Percentiles rank a stretch among this genome's conserved stretches.
Conservation (phyloP, 140 eudicot genomes). For the Stevia rebaudiana region DNA sequence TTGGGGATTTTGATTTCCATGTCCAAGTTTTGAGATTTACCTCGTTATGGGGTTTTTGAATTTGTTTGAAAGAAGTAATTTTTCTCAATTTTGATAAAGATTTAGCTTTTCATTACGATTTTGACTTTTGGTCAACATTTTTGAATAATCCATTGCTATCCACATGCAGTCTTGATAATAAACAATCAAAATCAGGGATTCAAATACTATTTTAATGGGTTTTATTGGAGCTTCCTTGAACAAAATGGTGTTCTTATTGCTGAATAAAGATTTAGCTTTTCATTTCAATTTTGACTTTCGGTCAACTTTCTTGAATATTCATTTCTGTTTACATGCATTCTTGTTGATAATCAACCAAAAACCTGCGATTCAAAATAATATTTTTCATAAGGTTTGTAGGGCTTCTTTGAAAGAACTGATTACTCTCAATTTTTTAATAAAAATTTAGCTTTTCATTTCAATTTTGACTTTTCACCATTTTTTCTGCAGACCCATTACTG, state of each 20-base stretch:
- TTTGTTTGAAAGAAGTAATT: slow-evolving; percentile 8
- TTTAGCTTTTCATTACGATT: slow-evolving; percentile 11
- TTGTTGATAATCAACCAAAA: neutral
- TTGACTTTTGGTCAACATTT: slow-evolving; percentile 13
- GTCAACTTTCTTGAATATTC: slow-evolving; percentile 9
- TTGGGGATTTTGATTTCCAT: slow-evolving; percentile 14
- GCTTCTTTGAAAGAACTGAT: slow-evolving; percentile 3
- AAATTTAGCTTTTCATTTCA: slow-evolving; percentile 5
- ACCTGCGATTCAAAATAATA: neutral
- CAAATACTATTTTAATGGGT: neutral
- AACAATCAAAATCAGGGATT: neutral
- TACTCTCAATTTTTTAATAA: neutral
- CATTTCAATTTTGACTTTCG: slow-evolving; percentile 1
- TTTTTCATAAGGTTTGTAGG: neutral
- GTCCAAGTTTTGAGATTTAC: neutral
- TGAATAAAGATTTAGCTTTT: slow-evolving; percentile 19
- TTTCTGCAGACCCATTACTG: neutral
- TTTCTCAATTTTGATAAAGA: slow-evolving; percentile 7
- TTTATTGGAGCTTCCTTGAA: neutral
- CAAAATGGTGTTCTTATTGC: too few species aligned
- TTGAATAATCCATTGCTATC: neutral
- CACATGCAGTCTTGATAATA: slow-evolving; percentile 8
- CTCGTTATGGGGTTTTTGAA: neutral
- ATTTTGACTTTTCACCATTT: slow-evolving; percentile 10
- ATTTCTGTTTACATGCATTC: neutral